Evolutionary conservation across 1,284 basidiomycete species (phyloP).

Genomic region (Butyriboletus appendiculatus): DNA sequence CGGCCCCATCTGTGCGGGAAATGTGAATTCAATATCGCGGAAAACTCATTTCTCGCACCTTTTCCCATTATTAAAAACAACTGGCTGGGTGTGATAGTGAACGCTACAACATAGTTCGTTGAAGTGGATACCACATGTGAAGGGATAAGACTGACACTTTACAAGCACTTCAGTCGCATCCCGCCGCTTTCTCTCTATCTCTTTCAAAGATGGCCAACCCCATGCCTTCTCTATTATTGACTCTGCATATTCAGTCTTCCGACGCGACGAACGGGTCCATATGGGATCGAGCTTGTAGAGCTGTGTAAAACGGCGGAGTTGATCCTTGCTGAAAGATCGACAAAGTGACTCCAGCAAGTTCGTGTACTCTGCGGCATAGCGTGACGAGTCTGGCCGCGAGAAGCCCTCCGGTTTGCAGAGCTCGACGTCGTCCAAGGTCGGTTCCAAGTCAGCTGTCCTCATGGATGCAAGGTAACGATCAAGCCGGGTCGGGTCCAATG

Average conservation of each 20-base stretch:
- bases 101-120: slow-evolving; percentile 41
- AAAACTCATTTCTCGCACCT: slow-evolving; percentile 43
- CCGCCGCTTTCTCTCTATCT: slow-evolving; percentile 48
- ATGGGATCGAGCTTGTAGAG: slow-evolving; percentile 44
- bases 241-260: slow-evolving; percentile 52
- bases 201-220: slow-evolving; percentile 63
- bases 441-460: slow-evolving; percentile 42
- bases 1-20: slow-evolving; percentile 55
- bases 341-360: slow-evolving; percentile 50
- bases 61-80: slow-evolving; percentile 73
- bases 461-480: slow-evolving; percentile 58
- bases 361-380: slow-evolving; percentile 57
- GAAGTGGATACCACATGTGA: slow-evolving; percentile 2
- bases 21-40: slow-evolving; percentile 2
- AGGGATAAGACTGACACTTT: slow-evolving; percentile 43
- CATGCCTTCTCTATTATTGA: slow-evolving; percentile 64
- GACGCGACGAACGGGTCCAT: slow-evolving; percentile 33
- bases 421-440: slow-evolving; percentile 58
- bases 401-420: slow-evolving; percentile 45
- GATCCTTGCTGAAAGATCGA: slow-evolving; percentile 63
- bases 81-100: slow-evolving; percentile 56
- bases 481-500: slow-evolving; percentile 45
- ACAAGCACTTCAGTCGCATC: slow-evolving; percentile 55
- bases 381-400: slow-evolving; percentile 39
- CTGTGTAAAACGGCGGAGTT: slow-evolving; percentile 55